Evolutionary conservation across 2,329 filamentous ascomycete genomes (phyloP).

Genomic region (Dactylellina drechsleri): DNA sequence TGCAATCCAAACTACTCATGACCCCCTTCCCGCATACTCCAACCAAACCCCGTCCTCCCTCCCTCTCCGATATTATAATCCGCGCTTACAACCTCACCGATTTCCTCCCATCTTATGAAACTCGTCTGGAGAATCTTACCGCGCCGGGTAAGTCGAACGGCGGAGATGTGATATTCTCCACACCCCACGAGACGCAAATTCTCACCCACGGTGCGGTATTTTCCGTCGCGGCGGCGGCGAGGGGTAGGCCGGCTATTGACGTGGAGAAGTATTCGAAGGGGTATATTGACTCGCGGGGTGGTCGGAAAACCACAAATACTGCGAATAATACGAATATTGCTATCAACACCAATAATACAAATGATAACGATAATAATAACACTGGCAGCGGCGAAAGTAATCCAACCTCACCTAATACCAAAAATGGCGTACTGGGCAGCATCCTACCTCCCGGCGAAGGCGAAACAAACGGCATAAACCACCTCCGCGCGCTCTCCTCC

Average conservation of each 20-base stretch:
- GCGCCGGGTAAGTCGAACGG: not conserved
- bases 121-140: not conserved
- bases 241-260: conserved; percentile 29
- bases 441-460: not conserved
- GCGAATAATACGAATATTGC: too few species aligned
- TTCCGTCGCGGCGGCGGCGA: conserved; percentile 34
- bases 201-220: conserved; percentile 22
- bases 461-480: not conserved
- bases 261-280: conserved; percentile 23
- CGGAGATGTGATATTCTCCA: conserved; percentile 27
- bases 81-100: conserved; percentile 34
- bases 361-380: not conserved
- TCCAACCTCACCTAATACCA: too few species aligned
- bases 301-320: not conserved
- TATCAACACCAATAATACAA: not conserved
- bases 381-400: not conserved
- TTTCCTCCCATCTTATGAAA: conserved; percentile 1
- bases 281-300: not conserved
- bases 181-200: conserved; percentile 11
- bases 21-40: not conserved
- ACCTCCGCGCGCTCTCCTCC: not conserved
- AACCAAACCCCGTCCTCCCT: not conserved
- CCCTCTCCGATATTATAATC: conserved; percentile 29
- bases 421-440: not conserved
- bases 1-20: not conserved